Percentiles rank a stretch among this genome's conserved stretches.
These are phyloP conservation scores for Fragilariopsis cylindrus DNA, from an alignment of 108 stramenopile species.

Conservation along the genomic window DNA sequence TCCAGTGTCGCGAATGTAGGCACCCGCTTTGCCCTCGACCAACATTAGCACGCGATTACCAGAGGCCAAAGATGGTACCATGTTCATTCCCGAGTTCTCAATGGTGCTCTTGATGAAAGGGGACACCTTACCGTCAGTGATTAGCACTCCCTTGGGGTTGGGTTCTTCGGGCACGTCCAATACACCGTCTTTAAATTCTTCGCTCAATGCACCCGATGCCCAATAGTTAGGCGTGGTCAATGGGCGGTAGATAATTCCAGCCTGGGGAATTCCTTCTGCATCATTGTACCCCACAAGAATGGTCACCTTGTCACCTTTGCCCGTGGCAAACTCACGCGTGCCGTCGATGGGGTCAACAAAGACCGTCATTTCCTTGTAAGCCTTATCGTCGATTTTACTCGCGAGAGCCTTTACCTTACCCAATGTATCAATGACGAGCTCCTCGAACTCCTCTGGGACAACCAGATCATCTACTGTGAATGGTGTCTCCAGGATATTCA, in stretches of 20 bases:
- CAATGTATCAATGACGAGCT: neutral
- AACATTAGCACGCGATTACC: conserved; percentile 49
- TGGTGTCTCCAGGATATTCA: neutral
- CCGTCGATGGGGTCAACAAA: conserved; percentile 88
- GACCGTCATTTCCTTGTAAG: conserved; percentile 21
- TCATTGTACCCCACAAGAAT: conserved; percentile 55
- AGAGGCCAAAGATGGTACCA: conserved; percentile 32
- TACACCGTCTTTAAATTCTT: neutral
- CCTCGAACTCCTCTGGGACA: conserved; percentile 2
- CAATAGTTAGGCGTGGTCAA: conserved; percentile 41
- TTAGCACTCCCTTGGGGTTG: neutral
- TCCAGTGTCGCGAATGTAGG: conserved; percentile 36
- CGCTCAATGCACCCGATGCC: conserved; percentile 20
- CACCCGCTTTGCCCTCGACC: conserved; percentile 29
- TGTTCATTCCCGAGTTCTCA: neutral
- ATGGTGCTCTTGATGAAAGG: neutral
- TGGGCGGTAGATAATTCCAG: conserved; percentile 74
- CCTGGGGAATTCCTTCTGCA: conserved; percentile 52
- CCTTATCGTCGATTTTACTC: neutral
- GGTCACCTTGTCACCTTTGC: conserved; percentile 54
- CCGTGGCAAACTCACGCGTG: conserved; percentile 78
- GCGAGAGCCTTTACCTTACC: neutral
- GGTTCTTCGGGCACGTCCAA: conserved; percentile 13
- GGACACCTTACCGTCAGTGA: conserved; percentile 1
- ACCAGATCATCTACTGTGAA: neutral